Base-by-base conservation (phyloP, 331 rosid genomes). In the Quercus tomentella region DNA sequence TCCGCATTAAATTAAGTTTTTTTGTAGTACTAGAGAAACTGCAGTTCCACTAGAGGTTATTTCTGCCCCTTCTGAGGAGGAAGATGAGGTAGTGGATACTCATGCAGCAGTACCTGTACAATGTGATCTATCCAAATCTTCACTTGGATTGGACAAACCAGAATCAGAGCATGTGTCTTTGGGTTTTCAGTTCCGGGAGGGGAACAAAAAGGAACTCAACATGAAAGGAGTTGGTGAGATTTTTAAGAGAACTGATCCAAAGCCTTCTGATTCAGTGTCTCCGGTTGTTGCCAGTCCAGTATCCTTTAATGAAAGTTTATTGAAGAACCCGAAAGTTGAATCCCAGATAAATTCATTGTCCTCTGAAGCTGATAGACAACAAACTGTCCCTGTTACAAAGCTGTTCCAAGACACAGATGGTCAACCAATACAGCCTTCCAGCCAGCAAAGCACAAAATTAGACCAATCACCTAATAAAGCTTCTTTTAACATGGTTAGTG, bases 1-100 rank as follows among this genome's bases (percentile, higher is more conserved):
- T 72, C 28, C 79, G 74, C 63, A 76, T 56, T 80, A 76, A 82
- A 61, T 83, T 21, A 17, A 62, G 30, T 26, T 49, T 54, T 75
- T 83, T 73, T 86, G 73, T 75, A 92, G 96, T 71, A 79, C 37
- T 56, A 83, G 82, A 73, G 92, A 85, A 69, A 61, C 74, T 82
- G 73, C 84, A 75, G 84, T 62, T 85, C 79, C 79, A 10, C 75
- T 86, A 45, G 90, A 79, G 62, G 73, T 77, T 85, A 80, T 77
- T 85, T 83, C 90, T 79, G 79, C 65, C 57, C 66, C 76, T 72
- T 76, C 86, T 73, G 88, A 77, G 65, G 90, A 80, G 74, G 89
- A 86, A 73, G 83, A 31, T 31, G 33, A 31, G 33, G 33, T 31
- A 31, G 33, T 65, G 71, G 81, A 88, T 79, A 75, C 84, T 69